These are phyloP conservation scores for Camellia oleifera DNA, from an alignment of 179 eudicot genomes.

Conservation along the genomic window DNA sequence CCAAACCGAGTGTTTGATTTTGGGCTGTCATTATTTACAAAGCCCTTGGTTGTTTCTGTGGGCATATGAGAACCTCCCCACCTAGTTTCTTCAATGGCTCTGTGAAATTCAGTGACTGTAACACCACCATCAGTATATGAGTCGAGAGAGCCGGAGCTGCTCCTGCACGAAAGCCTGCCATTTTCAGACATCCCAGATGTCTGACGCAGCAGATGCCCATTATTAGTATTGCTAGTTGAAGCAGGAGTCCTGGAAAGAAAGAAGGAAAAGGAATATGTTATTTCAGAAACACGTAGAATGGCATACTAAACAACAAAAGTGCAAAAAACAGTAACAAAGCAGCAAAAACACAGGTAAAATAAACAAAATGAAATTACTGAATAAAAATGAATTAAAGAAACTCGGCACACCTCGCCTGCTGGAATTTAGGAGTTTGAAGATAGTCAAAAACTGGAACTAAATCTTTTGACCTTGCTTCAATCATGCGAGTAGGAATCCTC, in stretches of 20 bases:
- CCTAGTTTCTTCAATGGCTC: constrained; percentile 31
- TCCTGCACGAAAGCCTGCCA: constrained; percentile 24
- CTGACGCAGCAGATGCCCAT: constrained; percentile 25
- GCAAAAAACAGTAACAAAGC: not conserved
- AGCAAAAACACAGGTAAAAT: not conserved
- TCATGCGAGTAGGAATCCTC: constrained; percentile 40
- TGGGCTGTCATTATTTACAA: constrained; percentile 61
- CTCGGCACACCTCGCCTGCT: constrained; percentile 42
- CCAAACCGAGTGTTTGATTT: constrained; percentile 40
- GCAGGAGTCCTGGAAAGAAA: constrained; percentile 31
- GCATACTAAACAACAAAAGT: not conserved
- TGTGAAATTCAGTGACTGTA: constrained; percentile 20
- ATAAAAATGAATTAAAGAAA: not conserved
- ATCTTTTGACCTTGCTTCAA: constrained; percentile 64
- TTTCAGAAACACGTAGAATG: not conserved
- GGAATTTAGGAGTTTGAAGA: constrained; percentile 47
- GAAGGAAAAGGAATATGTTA: not conserved
- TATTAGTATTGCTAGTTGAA: constrained; percentile 28
- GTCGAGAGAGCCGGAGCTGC: constrained; percentile 31
- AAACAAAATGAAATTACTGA: not conserved
- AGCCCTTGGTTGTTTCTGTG: constrained; percentile 20
- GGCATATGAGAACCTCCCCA: constrained; percentile 34
- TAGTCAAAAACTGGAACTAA: constrained; percentile 67
- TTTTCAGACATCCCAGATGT: constrained; percentile 30
- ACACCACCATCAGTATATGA: constrained; percentile 30